Evolutionary conservation across 1,284 basidiomycete genomes (phyloP), one percentile per base, ranked within the genome.

Genomic region (Cutaneotrichosporon curvatum): DNA sequence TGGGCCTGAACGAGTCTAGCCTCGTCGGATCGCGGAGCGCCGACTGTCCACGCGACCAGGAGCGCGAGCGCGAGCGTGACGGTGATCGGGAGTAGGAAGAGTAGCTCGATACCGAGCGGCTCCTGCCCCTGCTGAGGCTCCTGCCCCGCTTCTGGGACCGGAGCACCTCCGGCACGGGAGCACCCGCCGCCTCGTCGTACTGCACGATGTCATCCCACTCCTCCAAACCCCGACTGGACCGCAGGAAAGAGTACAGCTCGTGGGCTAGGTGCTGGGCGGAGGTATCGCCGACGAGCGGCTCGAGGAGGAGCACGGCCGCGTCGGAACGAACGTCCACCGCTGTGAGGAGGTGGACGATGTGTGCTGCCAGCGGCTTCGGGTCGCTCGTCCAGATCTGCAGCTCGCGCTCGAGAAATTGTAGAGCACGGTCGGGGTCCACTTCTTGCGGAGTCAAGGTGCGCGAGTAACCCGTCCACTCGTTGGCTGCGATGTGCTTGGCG

Each of bases 211-310:
- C 76, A 63, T 94, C 88, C 63, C 89, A 94, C 16, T 79, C 76
- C 39, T 81, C 78, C 20, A 92, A 74, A 66, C 87, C 85, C 67
- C 81, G 90, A 3, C 88, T 88, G 9, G 86, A 89, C 41, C 89
- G 79, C 21, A 91, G 74, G 65, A 85, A 92, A 32, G 78, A 80
- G 65, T 89, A 90, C 18, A 92, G 76, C 71, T 92, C 88, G 71
- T 92, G 88, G 8, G 83, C 84, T 70, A 92, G 89, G 68, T 91
- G 89, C 62, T 92, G 87, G 10, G 88, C 84, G 55, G 84, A 84
- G 11, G 68, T 65, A 55, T 91, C 88, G 37, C 45, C 48, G 31
- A 92, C 75, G 9, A 91, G 72, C 57, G 85, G 83, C 35, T 91
- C 77, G 33, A 92, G 75, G 10, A 91, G 71, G 57, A 85, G 83